phyloP scores from a whole-genome alignment of 2,329 filamentous ascomycete species.

The Calonectria leucothoes region DNA sequence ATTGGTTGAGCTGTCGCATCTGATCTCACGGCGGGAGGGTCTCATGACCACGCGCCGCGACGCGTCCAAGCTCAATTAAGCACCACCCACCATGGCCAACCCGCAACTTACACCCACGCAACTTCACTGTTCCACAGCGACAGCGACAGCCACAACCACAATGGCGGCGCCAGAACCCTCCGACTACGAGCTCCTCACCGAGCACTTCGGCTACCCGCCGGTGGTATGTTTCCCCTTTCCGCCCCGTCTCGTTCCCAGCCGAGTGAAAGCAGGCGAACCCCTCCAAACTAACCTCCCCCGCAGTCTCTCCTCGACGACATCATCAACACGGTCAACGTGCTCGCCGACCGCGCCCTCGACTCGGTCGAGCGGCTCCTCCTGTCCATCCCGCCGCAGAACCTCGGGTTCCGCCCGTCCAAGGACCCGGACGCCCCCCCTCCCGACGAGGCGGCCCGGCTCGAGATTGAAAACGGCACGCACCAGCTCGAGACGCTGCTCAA shows the following conservation, averaged over 20 bases:
- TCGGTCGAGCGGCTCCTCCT: constrained; percentile 87
- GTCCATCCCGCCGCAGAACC: constrained; percentile 75
- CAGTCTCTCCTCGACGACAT: constrained; percentile 97
- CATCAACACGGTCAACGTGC: constrained; percentile 95
- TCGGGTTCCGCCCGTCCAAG: constrained; percentile 78
- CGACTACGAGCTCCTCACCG: constrained; percentile 81
- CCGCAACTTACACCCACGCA: constrained; percentile 15
- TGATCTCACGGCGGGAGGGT: not conserved
- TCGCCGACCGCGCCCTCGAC: constrained; percentile 89
- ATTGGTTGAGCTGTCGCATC: not conserved
- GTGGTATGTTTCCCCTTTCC: constrained; percentile 74
- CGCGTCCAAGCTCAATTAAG: constrained; percentile 27
- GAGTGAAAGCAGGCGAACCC: not conserved
- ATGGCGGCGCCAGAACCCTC: constrained; percentile 53
- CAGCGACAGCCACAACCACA: constrained; percentile 25
- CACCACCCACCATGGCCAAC: constrained; percentile 19
- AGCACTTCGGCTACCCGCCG: constrained; percentile 95
- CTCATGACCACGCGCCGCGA: constrained; percentile 28
- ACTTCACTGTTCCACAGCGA: not conserved
- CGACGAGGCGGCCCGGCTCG: constrained; percentile 60
- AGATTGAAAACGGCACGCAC: constrained; percentile 91
- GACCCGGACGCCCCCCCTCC: constrained; percentile 49
- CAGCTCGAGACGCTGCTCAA: constrained; percentile 86
- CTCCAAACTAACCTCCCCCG: constrained; percentile 3
- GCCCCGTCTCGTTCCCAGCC: not conserved